Base-by-base conservation (phyloP, 2,329 filamentous ascomycete genomes). In the Colletotrichum filicis region DNA sequence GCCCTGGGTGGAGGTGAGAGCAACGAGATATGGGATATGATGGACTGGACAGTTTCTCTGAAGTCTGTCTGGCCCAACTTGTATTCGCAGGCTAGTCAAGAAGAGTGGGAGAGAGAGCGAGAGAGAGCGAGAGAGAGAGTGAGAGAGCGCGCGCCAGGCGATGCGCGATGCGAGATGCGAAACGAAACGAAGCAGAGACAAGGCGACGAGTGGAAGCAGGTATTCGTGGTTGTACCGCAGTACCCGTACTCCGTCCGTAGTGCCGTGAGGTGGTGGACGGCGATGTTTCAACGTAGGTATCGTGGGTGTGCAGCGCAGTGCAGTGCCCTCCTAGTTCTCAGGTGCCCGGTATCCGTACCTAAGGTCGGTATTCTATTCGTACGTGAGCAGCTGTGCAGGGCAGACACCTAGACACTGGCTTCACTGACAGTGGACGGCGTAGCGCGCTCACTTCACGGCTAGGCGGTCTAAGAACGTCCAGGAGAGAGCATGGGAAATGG, bases 131-230 rank as follows among this genome's bases (percentile, higher is more conserved):
- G 37, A 42, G 14, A 42, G 37, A 3, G 37, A 6, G 35, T 26
- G 26, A 11, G 19, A 52, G 52, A 55, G 49, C 30, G 66, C 57
- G 60, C 49, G 66, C 37, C 67, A 61, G 61, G 26, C 30, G 63
- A 66, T 52, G 12, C 46, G 28, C 30, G 63, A 66, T 52, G 12
- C 46, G 28, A 28, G 49, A 46, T 24, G 19, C 37, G 59, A 57
- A 55, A 65, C 66, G 66, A 62, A 53, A 68, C 52, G 49, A 30
- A 64, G 30, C 24, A 53, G 60, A 22, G 16, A 63, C 42, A 42
- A 60, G 42, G 57, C 59, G 24, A 49, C 14, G 24, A 49, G 37
- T 22, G 46, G 9, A 22, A 49, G 24, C 59, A 32, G 11, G n/a
- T 53, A 35, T 35, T 35, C 24, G 60, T 52, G 19, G 46, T 63